Evolutionary conservation across 257 asterid species (phyloP).

Genomic region (Jaltomata sinuosa): DNA sequence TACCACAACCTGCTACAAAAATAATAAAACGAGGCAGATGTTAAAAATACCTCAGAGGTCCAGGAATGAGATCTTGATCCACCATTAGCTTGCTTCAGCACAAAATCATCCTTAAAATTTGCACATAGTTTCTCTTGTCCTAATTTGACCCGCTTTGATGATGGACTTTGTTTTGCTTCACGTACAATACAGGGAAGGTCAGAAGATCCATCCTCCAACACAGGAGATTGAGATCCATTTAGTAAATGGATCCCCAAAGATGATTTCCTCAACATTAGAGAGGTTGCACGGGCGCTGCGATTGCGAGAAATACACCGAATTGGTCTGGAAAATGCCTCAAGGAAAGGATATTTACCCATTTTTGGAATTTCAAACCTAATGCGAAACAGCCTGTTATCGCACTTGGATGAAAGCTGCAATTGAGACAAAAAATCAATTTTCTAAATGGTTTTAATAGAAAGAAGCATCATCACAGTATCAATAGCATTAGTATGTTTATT

Average conservation of each 20-base stretch:
- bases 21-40: background rate
- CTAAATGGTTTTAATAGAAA: background rate
- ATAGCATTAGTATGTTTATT: background rate
- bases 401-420: conserved; percentile 83
- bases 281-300: conserved; percentile 37
- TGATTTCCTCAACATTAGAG: conserved; percentile 37
- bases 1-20: background rate
- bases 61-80: conserved; percentile 33
- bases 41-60: conserved; percentile 39
- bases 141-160: conserved; percentile 80
- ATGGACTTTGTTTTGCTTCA: conserved; percentile 78
- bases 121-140: conserved; percentile 47
- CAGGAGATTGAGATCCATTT: conserved; percentile 42
- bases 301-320: conserved; percentile 76
- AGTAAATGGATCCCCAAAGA: conserved; percentile 29
- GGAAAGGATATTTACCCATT: conserved; percentile 53
- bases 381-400: conserved; percentile 69
- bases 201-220: conserved; percentile 42
- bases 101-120: conserved; percentile 21
- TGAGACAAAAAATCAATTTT: conserved; percentile 3
- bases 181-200: conserved; percentile 55
- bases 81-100: conserved; percentile 25
- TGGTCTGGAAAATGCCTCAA: conserved; percentile 43
- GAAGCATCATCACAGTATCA: background rate
- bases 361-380: conserved; percentile 52